Evolutionary conservation across 495 filamentous ascomycete species (phyloP), one percentile per base, ranked within the genome.

Genomic region (Hyaloscypha variabilis): DNA sequence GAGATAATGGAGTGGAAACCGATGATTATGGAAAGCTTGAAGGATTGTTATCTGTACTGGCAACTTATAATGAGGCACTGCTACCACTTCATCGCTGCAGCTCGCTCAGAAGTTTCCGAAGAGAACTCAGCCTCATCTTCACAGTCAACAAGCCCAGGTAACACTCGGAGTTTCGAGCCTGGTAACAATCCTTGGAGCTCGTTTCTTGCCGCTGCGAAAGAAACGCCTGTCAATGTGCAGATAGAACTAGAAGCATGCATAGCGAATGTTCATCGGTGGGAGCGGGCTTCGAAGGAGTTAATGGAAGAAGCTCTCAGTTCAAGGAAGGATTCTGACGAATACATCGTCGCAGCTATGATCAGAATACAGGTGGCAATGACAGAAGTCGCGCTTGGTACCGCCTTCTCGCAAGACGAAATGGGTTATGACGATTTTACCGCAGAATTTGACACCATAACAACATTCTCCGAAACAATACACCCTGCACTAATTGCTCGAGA

Each of bases 381-480:
- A 24, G 29, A 67, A 13, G 50, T 67, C 2, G 54, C 55, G 58
- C 57, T 66, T 14, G 60, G 51, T 23, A 42, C 51, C 2, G 21
- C 30, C 6, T 60, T 67, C 23, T 63, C 63, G 10, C 31, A 14
- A 3, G 28, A 19, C 5, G 65, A 67, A 23, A 52, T 28, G 39
- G 5, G 51, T 29, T 67, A 63, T 26, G 65, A 67, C 25, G 50
- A 53, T 28, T 67, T 67, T 21, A 28, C 58, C 1, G 51, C 60
- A 17, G 60, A 67, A 53, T 67, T 63, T 25, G 25, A 14, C 3
- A 21, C n/a, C 8, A 63, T 67, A 24, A 53, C 63, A 6, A 26
- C 28, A 13, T 36, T 67, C 5, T 14, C 34, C 19, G 42, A 63
- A 23, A n/a, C 14, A 8, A 30, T 67, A 21, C 52, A 62, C 8